Evolutionary conservation across 129 eudicot genomes (phyloP).

Genomic region (Escallonia herrerae): DNA sequence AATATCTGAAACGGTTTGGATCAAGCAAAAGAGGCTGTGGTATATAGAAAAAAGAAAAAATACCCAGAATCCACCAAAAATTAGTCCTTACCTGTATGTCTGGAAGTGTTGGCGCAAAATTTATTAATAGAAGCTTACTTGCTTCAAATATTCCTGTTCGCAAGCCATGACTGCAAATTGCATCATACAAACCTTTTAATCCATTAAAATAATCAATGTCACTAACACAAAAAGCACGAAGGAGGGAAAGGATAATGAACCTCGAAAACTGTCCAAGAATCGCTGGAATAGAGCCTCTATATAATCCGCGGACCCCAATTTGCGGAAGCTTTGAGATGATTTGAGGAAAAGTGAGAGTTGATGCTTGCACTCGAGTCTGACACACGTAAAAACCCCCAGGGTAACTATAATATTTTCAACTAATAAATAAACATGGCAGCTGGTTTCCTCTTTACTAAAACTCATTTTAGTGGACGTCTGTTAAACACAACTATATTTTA

Average conservation of each 20-base stretch:
- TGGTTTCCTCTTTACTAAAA: too few species aligned
- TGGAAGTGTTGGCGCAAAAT: slow-evolving; percentile 32
- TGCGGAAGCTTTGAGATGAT: slow-evolving; percentile 76
- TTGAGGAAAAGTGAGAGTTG: slow-evolving; percentile 73
- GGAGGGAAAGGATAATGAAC: slow-evolving; percentile 22
- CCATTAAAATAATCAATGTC: background rate
- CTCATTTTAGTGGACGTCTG: too few species aligned
- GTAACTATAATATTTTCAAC: too few species aligned
- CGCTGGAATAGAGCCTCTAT: slow-evolving; percentile 90
- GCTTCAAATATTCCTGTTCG: slow-evolving; percentile 46
- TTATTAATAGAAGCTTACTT: slow-evolving; percentile 25
- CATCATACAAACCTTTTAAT: background rate
- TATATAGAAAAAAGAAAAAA: too few species aligned
- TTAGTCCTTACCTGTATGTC: slow-evolving; percentile 27
- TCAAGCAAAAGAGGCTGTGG: too few species aligned
- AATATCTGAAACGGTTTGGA: background rate
- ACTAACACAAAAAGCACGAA: background rate
- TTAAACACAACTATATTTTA: too few species aligned
- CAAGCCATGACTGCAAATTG: slow-evolving; percentile 30
- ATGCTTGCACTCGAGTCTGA: slow-evolving; percentile 96
- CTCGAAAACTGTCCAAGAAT: slow-evolving; percentile 91
- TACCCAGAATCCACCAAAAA: background rate
- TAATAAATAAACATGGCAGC: too few species aligned
- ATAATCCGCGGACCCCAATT: slow-evolving; percentile 88
- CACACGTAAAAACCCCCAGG: background rate